Evolutionary conservation across 352 stramenopile genomes (phyloP), one percentile per base, ranked within the genome.

Genomic region (Pythium myriotylum): DNA sequence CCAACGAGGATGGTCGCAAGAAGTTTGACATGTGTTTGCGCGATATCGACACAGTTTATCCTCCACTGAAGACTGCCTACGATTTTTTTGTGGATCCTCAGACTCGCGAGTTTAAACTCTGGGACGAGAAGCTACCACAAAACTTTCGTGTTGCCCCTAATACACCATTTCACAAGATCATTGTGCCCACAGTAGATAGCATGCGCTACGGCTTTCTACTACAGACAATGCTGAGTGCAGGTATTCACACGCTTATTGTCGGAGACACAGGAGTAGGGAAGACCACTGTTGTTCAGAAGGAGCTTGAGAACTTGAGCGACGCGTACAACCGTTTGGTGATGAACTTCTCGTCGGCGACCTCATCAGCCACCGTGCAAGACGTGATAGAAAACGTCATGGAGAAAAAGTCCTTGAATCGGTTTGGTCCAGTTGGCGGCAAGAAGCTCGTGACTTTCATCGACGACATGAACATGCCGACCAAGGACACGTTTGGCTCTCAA

Each of bases 391-490:
- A 81, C 42, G 81, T 91, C 16, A 94, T 97, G 74, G 91, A 97
- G 52, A 97, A 97, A 68, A 74, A 88, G 3, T 94, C 77, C 22
- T 62, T 95, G 35, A 97, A 97, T 54, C 79, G 86, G 0, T 98
- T 95, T 23, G 91, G 91, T 0, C 91, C 91, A 14, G 76, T 94
- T 0, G 84, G 78, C 14, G 85, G 85, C 29, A 97, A 96, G 66
- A 91, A 92, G 43, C 74, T 97, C 0, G 77, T 97, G 33, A 95
- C 88, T 16, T 97, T 97, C 60, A 89, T 97, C 26, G 91, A 97
- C 48, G 91, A 97, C 58, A 76, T 97, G 70, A 97, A 97, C 64
- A 97, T 97, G 89, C 90, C 90, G 3, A 88, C 84, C 10, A 93
- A 93, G 55, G 91, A 97, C 55, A 70, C 79, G 51, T 97, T 97